Evolutionary conservation across 306 rosid species (phyloP), one percentile per base, ranked within the genome.

Genomic region (Castanea mollissima): DNA sequence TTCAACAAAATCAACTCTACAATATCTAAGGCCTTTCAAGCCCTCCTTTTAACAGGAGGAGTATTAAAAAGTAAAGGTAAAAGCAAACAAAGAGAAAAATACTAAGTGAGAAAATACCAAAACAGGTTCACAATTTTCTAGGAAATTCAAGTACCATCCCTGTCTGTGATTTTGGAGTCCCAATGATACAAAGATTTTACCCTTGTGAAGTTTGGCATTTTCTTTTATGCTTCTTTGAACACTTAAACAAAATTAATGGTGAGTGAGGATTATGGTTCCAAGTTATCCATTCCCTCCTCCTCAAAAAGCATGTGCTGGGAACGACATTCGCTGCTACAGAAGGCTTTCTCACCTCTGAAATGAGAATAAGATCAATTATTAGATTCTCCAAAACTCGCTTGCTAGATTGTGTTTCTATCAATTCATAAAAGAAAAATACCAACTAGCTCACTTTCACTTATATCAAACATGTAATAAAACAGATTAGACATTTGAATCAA

Each of bases 301-400:
- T 91, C 97, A 81, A 91, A 75, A 83, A 87, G 21, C 83, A 95
- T 95, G 81, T 85, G 93, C 73, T 91, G 87, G 71, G 74, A 75
- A 10, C 99, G 90, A 79, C 99, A 95, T 70, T 95, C 99, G 46
- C 82, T 34, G 87, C 99, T 95, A 89, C 99, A 95, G 83, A 92
- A 95, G 34, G 97, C 99, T 70, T 89, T 89, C 78, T 95, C 98
- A 55, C 99, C 99, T 88, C 99, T 95, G 87, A 71, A 84, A 68
- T 41, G 19, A 80, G 65, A 77, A 65, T 13, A 60, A 67, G 23
- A 13, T 34, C 74, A 80, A 67, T 71, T 13, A 52, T 71, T 13
- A 52, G 13, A 21, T 62, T 79, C 5, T 67, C 25, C 6, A 34
- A 32, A 32, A 44, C 35, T 67, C 11, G 25, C 46, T 34, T 8